phyloP scores from a whole-genome alignment of 768 basidiomycete genomes.

The Rhizopogon vulgaris region DNA sequence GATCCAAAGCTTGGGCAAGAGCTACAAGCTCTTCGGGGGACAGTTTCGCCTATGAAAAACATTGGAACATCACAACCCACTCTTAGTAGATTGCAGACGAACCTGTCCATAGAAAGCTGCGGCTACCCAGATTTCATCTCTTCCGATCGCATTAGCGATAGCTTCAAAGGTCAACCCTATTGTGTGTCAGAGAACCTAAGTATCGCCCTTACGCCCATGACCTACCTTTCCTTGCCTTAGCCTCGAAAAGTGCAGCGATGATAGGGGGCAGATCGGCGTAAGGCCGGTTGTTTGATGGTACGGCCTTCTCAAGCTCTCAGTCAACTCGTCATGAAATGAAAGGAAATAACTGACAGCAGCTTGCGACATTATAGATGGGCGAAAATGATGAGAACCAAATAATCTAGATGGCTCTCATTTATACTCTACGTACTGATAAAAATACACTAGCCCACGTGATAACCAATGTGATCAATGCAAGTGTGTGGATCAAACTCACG shows the following conservation, averaged over 20 bases:
- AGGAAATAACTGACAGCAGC: constrained; percentile 25
- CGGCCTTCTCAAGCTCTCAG: constrained; percentile 22
- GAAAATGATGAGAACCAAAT: constrained; percentile 3
- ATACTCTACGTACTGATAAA: constrained; percentile 8
- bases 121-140: constrained; percentile 79
- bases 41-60: constrained; percentile 54
- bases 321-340: neutral
- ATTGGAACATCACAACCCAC: neutral
- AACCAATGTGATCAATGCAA: neutral
- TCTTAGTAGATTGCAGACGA: constrained; percentile 6
- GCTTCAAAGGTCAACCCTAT: constrained; percentile 64
- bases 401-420: constrained; percentile 5
- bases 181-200: neutral
- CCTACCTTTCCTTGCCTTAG: constrained; percentile 60
- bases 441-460: constrained; percentile 8
- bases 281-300: constrained; percentile 38
- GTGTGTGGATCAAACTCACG: neutral
- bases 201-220: neutral
- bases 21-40: constrained; percentile 49
- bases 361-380: constrained; percentile 29
- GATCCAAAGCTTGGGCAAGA: constrained; percentile 44
- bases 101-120: constrained; percentile 81
- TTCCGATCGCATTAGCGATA: constrained; percentile 58
- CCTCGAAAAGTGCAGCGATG: constrained; percentile 47
- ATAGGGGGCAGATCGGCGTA: constrained; percentile 49